These are phyloP conservation scores for Piloderma croceum DNA, from an alignment of 768 basidiomycete genomes.

Conservation along the genomic window DNA sequence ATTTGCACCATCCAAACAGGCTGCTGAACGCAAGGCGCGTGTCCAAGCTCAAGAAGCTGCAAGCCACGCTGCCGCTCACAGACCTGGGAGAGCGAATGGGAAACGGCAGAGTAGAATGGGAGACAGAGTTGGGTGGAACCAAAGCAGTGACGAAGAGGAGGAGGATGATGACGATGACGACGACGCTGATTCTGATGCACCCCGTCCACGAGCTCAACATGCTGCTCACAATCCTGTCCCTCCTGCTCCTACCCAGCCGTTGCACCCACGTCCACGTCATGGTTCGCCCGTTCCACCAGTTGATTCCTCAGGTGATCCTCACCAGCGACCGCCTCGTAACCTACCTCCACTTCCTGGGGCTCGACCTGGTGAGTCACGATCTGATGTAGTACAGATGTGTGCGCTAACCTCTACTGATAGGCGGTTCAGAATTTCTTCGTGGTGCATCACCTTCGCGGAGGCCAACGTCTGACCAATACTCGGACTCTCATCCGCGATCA, in stretches of 20 bases:
- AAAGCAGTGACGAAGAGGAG: slow-evolving; percentile 80
- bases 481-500: slow-evolving; percentile 46
- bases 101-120: slow-evolving; percentile 35
- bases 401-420: slow-evolving; percentile 25
- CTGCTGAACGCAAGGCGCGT: slow-evolving; percentile 80
- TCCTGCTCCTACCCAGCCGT: slow-evolving; percentile 21
- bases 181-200: slow-evolving; percentile 58
- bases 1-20: slow-evolving; percentile 81
- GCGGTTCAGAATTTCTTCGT: no score
- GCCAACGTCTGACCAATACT: slow-evolving; percentile 40
- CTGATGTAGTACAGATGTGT: no score
- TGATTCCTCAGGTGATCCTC: slow-evolving; percentile 18
- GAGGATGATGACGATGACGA: slow-evolving; percentile 63
- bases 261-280: slow-evolving; percentile 15
- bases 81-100: slow-evolving; percentile 58
- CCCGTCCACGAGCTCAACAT: slow-evolving; percentile 25
- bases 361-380: slow-evolving; percentile 7
- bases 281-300: no score
- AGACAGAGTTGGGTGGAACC: slow-evolving; percentile 44
- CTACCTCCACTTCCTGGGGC: slow-evolving; percentile 60
- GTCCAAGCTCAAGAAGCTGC: slow-evolving; percentile 80
- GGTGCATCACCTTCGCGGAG: slow-evolving; percentile 9
- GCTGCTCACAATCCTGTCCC: slow-evolving; percentile 18
- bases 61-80: slow-evolving; percentile 68
- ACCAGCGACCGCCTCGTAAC: slow-evolving; percentile 51